phyloP scores from a whole-genome alignment of 805 yeast genomes.

The Saturnispora ahearnii region DNA sequence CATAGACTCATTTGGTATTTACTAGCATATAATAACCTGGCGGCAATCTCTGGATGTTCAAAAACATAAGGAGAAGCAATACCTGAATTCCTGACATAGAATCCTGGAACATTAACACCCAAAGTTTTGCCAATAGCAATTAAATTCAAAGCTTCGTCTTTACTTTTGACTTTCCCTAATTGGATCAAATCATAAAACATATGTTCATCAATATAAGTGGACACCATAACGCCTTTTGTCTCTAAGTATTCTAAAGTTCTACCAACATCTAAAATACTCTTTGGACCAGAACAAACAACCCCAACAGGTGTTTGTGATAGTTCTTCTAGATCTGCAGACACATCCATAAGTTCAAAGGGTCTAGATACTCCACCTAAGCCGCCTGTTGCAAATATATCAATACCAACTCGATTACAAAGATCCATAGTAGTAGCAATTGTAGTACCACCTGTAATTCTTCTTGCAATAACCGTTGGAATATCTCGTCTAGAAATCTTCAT shows the following conservation, averaged over 20 bases:
- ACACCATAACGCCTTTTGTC: slow-evolving; percentile 84
- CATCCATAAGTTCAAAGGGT: slow-evolving; percentile 66
- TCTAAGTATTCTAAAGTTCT: slow-evolving; percentile 80
- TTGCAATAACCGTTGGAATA: slow-evolving; percentile 60
- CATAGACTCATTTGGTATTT: slow-evolving; percentile 38
- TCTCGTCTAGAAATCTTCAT: slow-evolving; percentile 75
- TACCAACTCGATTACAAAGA: slow-evolving; percentile 63
- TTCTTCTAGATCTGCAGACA: slow-evolving; percentile 83
- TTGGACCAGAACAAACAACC: slow-evolving; percentile 91
- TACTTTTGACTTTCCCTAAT: not conserved
- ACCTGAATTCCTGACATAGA: slow-evolving; percentile 71
- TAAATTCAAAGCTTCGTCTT: not conserved
- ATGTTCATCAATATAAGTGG: slow-evolving; percentile 36
- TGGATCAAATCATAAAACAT: slow-evolving; percentile 6
- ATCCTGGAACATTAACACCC: slow-evolving; percentile 55
- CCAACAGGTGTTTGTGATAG: slow-evolving; percentile 74
- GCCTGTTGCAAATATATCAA: slow-evolving; percentile 84
- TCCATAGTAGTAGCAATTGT: slow-evolving; percentile 89
- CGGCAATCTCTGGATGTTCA: slow-evolving; percentile 47
- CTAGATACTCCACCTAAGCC: slow-evolving; percentile 90
- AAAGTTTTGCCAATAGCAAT: slow-evolving; percentile 5
- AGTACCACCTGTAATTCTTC: slow-evolving; percentile 69
- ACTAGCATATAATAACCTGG: slow-evolving; percentile 45
- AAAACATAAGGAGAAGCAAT: slow-evolving; percentile 61
- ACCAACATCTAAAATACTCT: slow-evolving; percentile 71